phyloP scores from a whole-genome alignment of 129 eudicot species.

The Daucus carota region DNA sequence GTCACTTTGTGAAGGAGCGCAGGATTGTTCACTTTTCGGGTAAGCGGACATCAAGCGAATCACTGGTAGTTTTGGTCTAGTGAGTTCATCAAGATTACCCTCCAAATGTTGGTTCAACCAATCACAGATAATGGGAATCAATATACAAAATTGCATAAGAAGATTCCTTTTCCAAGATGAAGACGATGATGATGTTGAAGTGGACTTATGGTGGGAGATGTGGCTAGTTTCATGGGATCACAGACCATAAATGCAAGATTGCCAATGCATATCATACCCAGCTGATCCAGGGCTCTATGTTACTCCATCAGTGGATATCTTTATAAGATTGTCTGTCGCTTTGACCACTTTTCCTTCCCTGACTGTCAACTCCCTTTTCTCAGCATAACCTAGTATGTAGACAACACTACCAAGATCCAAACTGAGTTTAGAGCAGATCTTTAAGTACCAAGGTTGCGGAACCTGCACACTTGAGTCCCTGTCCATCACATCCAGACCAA shows the following conservation, averaged over 20 bases:
- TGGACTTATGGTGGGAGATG: slow-evolving; percentile 74
- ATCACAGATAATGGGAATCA: slow-evolving; percentile 77
- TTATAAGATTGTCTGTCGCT: slow-evolving; percentile 93
- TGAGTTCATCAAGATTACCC: slow-evolving; percentile 80
- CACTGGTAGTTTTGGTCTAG: slow-evolving; percentile 77
- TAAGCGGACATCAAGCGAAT: slow-evolving; percentile 79
- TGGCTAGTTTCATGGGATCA: slow-evolving; percentile 94
- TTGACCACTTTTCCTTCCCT: slow-evolving; percentile 93
- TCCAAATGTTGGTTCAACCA: slow-evolving; percentile 98
- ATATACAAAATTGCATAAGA: slow-evolving; percentile 90
- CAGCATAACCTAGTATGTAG: slow-evolving; percentile 67
- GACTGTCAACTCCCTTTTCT: slow-evolving; percentile 50
- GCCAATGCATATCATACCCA: slow-evolving; percentile 75
- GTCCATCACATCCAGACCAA: slow-evolving; percentile 70
- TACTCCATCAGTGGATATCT: slow-evolving; percentile 74
- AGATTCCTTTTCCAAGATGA: slow-evolving; percentile 73
- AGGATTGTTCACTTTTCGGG: slow-evolving; percentile 86
- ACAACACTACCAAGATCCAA: slow-evolving; percentile 71
- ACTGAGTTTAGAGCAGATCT: slow-evolving; percentile 60
- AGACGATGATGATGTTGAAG: slow-evolving; percentile 63
- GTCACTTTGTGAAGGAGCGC: slow-evolving; percentile 87
- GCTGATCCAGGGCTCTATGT: slow-evolving; percentile 95
- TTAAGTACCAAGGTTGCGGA: slow-evolving; percentile 67
- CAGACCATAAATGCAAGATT: slow-evolving; percentile 95
- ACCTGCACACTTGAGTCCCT: slow-evolving; percentile 50